These are phyloP conservation scores for Coelastrella sp. DNA, from an alignment of 139 green algal species.

Conservation along the genomic window DNA sequence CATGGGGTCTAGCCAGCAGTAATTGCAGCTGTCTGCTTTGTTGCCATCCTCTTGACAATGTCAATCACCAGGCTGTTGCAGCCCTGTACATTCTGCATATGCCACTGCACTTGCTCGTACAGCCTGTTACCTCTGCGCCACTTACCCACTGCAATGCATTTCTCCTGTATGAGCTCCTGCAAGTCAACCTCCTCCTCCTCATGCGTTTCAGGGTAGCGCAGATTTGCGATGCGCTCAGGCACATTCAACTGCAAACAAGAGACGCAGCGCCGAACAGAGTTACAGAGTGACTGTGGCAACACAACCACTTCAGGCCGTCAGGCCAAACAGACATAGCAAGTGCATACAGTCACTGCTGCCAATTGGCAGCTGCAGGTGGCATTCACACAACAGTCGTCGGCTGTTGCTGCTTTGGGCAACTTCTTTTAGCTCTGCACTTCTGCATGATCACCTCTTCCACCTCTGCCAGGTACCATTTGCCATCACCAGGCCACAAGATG, in stretches of 20 bases:
- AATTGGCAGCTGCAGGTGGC: not conserved
- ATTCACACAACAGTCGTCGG: not conserved
- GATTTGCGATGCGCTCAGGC: conserved; percentile 33
- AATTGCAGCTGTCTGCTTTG: no score
- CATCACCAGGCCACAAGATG: conserved; percentile 62
- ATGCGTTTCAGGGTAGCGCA: conserved; percentile 64
- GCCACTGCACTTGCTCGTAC: not conserved
- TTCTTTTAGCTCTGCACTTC: not conserved
- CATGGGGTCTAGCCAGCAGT: no score
- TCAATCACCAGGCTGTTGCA: not conserved
- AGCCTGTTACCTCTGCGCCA: not conserved
- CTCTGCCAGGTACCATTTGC: conserved; percentile 57
- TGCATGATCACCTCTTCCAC: conserved; percentile 51
- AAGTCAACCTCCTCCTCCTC: conserved; percentile 68
- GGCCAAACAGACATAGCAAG: no score
- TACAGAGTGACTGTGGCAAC: not conserved
- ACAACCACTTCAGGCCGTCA: not conserved
- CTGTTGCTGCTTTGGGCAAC: not conserved
- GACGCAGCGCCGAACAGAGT: not conserved
- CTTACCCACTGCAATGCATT: conserved; percentile 64
- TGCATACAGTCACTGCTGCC: not conserved
- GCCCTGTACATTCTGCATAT: not conserved
- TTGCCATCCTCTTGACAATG: no score
- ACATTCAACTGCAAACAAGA: not conserved
- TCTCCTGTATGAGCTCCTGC: conserved; percentile 54